These are phyloP conservation scores for Lophiostoma macrostomum DNA, from an alignment of 495 filamentous ascomycete genomes.

Conservation along the genomic window DNA sequence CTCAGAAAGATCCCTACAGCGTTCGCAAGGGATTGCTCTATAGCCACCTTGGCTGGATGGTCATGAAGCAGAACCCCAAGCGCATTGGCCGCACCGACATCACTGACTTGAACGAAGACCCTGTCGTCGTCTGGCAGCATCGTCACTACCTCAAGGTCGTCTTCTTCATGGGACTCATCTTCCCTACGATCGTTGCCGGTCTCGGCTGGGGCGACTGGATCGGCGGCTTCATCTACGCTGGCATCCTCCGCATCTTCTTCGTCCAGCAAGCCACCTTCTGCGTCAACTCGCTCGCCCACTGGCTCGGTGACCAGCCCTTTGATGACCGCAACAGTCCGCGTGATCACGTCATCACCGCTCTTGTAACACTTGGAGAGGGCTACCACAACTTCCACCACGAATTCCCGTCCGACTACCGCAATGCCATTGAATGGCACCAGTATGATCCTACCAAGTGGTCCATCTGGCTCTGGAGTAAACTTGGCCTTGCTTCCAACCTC, in stretches of 20 bases:
- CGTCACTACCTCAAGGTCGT: constrained; percentile 88
- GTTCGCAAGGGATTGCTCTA: constrained; percentile 97
- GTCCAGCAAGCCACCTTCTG: constrained; percentile 99
- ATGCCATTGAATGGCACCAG: constrained; percentile 96
- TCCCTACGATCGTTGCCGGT: constrained; percentile 81
- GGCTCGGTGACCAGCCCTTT: constrained; percentile 98
- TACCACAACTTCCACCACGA: constrained; percentile 99
- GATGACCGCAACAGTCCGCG: constrained; percentile 98
- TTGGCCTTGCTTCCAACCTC: constrained; percentile 89
- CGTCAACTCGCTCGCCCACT: constrained; percentile 97
- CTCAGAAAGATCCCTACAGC: constrained; percentile 97
- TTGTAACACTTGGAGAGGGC: constrained; percentile 94
- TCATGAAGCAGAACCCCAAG: constrained; percentile 53
- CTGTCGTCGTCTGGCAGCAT: constrained; percentile 93
- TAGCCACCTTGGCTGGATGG: constrained; percentile 82
- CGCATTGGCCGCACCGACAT: constrained; percentile 87
- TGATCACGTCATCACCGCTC: constrained; percentile 92
- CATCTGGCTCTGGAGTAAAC: constrained; percentile 91
- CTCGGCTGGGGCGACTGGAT: constrained; percentile 86
- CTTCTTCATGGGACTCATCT: constrained; percentile 78
- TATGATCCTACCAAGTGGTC: constrained; percentile 99
- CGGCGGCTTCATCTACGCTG: constrained; percentile 91
- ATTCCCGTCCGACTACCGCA: constrained; percentile 98
- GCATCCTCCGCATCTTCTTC: constrained; percentile 95
- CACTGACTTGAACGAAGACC: constrained; percentile 90